Evolutionary conservation across 2,329 filamentous ascomycete genomes (phyloP).

Genomic region (Immersiporthe knoxdaviesiana): DNA sequence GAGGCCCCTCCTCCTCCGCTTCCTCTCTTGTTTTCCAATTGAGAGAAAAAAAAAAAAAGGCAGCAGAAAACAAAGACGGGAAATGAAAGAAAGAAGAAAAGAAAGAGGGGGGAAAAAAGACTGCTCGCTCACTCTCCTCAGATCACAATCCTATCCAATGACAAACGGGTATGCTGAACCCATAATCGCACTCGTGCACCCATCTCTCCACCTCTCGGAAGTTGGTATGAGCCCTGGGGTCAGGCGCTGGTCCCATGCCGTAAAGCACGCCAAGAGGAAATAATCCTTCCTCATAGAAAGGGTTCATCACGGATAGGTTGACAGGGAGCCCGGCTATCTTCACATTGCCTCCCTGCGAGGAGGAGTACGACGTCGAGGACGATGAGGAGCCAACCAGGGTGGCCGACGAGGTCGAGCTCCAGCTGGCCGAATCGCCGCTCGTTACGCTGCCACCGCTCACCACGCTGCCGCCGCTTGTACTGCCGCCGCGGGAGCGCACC

Average conservation of each 20-base stretch:
- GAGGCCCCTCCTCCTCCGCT: not conserved
- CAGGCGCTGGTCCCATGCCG: not conserved
- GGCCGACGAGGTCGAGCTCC: constrained; percentile 9
- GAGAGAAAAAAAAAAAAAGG: too few species aligned
- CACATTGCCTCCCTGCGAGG: not conserved
- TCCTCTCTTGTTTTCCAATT: not conserved
- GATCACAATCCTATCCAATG: constrained; percentile 14
- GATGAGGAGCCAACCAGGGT: not conserved
- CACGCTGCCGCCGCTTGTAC: not conserved
- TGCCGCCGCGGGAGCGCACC: not conserved
- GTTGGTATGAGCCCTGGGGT: constrained; percentile 17
- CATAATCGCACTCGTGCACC: constrained; percentile 16
- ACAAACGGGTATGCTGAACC: not conserved
- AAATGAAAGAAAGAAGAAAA: too few species aligned
- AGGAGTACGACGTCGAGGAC: not conserved
- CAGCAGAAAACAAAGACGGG: too few species aligned
- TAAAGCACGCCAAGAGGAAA: not conserved
- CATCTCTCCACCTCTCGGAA: constrained; percentile 24
- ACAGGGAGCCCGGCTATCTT: constrained; percentile 18
- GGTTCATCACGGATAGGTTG: constrained; percentile 22
- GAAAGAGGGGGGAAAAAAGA: too few species aligned
- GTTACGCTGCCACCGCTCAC: not conserved
- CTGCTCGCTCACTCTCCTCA: not conserved
- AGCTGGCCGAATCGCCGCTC: constrained; percentile 2
- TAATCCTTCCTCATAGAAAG: constrained; percentile 15